Evolutionary conservation across 176 grass and related monocot species (phyloP).

Genomic region (Poa pratensis): DNA sequence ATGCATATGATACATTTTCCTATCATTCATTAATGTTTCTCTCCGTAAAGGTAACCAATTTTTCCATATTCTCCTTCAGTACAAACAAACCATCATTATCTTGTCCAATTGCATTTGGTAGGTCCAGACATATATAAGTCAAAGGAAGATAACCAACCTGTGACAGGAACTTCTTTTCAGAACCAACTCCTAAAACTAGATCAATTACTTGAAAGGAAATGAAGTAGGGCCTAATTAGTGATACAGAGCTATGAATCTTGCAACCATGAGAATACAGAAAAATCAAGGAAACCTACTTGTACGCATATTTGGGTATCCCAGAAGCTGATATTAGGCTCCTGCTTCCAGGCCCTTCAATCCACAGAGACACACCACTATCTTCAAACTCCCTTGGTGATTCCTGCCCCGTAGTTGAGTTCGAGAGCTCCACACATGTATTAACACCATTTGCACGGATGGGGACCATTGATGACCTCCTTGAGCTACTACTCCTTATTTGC

Average conservation of each 20-base stretch:
- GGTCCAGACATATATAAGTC: conserved; percentile 20
- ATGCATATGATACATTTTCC: conserved; percentile 25
- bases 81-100: background rate
- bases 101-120: conserved; percentile 16
- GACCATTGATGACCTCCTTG: conserved; percentile 72
- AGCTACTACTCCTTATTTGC: conserved; percentile 71
- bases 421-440: conserved; percentile 53
- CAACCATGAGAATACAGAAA: conserved; percentile 22
- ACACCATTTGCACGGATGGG: conserved; percentile 67
- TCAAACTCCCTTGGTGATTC: conserved; percentile 61
- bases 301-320: conserved; percentile 92
- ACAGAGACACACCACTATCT: conserved; percentile 45
- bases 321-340: conserved; percentile 75
- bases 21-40: conserved; percentile 5
- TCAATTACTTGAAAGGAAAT: conserved; percentile 25
- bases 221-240: background rate
- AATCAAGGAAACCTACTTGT: conserved; percentile 66
- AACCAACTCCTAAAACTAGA: conserved; percentile 27
- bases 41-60: conserved; percentile 6
- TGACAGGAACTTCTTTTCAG: conserved; percentile 8
- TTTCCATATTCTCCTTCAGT: background rate
- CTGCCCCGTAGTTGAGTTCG: conserved; percentile 67
- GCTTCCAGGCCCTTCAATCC: conserved; percentile 61
- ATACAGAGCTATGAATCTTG: conserved; percentile 18
- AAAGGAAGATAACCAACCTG: conserved; percentile 28